These are phyloP conservation scores for Quercus glauca DNA, from an alignment of 306 rosid species.

Conservation along the genomic window DNA sequence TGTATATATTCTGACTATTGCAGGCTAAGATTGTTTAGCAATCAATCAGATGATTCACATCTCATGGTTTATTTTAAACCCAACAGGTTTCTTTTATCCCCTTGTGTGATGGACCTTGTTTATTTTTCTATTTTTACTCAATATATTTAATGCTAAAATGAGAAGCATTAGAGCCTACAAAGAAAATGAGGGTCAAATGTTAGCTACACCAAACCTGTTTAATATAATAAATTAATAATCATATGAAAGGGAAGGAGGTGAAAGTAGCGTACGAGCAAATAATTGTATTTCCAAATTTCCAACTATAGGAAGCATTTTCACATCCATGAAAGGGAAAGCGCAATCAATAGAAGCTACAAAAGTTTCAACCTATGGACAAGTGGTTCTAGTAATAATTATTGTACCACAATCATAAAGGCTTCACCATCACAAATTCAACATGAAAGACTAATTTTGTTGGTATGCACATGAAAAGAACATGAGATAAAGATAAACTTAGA, in stretches of 20 bases:
- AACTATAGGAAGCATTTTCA: background rate
- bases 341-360: background rate
- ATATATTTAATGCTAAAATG: background rate
- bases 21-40: too few relatives aligned
- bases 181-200: background rate
- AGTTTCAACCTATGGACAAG: background rate
- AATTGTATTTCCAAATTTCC: background rate
- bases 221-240: background rate
- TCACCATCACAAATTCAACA: background rate
- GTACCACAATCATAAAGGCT: background rate
- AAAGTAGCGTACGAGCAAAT: background rate
- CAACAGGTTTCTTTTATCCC: too few relatives aligned
- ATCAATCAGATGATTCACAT: too few relatives aligned
- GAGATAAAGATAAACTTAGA: background rate
- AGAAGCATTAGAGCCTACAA: background rate
- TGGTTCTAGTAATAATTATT: background rate
- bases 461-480: background rate
- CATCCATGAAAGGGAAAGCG: background rate
- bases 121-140: background rate
- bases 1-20: too few relatives aligned
- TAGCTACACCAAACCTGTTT: background rate
- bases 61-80: too few relatives aligned
- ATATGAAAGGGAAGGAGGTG: background rate
- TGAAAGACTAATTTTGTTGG: slow-evolving; percentile 27
- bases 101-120: too few relatives aligned